Base-by-base conservation (phyloP, 352 stramenopile genomes). In the Nothophytophthora sp. region DNA sequence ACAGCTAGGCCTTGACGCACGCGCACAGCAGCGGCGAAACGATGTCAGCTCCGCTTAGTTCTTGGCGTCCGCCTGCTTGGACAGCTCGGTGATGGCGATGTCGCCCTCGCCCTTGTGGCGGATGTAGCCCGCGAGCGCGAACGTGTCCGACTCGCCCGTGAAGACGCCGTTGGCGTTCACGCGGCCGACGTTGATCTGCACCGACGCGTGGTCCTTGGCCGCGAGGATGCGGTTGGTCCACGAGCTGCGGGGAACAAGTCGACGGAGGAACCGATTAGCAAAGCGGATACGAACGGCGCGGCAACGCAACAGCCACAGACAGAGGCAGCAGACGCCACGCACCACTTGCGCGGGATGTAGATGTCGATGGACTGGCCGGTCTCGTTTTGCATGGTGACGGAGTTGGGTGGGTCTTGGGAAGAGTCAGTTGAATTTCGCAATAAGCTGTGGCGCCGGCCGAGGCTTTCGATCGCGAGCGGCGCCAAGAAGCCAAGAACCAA, bases 261-360 rank as follows among this genome's bases (percentile, higher is more conserved):
- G 2, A 50, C 19, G 34, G 35, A 18, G 15, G 16, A 7, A 15
- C 3, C 2, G 49, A 20, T 51, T 35, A 67, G 46, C 13, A 53
- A n/a, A 45, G 24, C 1, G n/a, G 39, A 19, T 11, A 11, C 6
- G 5, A 4, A 33, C 12, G 30, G 24, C 19, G 19, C 19, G 7
- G 38, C 19, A 27, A 35, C 8, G n/a, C n/a, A n/a, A 8, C 3
- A 24, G 5, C 34, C 18, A 41, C 25, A 30, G 23, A n/a, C 2
- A 47, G 22, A 23, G 23, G 38, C 29, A 15, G 16, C 22, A 22
- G n/a, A n/a, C n/a, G n/a, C 4, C 5, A 82, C 82, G 58, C 60
- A 94, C 84, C 96, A 99, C 77, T 99, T 99, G 79, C 96, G 88
- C 57, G 96, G 96, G 79, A 99, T 97, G 82, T 99, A 99, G 65